Conservation (phyloP, 2,329 filamentous ascomycete species). For the Pseudogymnoascus sp. region DNA sequence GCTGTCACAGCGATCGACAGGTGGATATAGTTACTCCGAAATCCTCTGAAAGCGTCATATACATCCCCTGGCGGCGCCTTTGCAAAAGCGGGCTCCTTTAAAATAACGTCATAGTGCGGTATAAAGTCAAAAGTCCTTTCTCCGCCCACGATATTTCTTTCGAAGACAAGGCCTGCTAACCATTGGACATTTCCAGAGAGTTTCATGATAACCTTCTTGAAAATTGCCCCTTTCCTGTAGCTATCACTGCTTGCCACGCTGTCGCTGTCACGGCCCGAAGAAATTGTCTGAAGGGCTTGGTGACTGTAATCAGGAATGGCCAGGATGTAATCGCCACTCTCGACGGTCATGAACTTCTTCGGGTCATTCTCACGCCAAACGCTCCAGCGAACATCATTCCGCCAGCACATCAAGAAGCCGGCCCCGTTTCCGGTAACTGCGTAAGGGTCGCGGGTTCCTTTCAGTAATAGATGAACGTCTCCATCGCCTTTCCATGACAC, state of each 20-base stretch:
- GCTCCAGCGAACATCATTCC: conserved; percentile 82
- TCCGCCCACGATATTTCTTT: conserved; percentile 66
- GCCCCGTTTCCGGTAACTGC: conserved; percentile 85
- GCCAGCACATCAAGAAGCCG: conserved; percentile 97
- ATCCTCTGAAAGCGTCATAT: conserved; percentile 95
- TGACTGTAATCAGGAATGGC: conserved; percentile 90
- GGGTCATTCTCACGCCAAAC: conserved; percentile 81
- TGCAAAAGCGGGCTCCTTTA: conserved; percentile 71
- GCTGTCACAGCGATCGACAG: conserved; percentile 86
- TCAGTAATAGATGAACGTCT: conserved; percentile 86
- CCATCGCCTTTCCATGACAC: conserved; percentile 92
- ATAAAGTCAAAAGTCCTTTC: conserved; percentile 78
- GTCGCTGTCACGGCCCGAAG: conserved; percentile 38
- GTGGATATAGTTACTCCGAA: conserved; percentile 93
- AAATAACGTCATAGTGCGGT: conserved; percentile 82
- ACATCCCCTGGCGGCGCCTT: conserved; percentile 44
- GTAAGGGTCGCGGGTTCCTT: conserved; percentile 88
- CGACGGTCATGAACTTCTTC: conserved; percentile 87
- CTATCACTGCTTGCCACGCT: conserved; percentile 48
- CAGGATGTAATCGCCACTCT: conserved; percentile 89
- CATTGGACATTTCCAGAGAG: conserved; percentile 92
- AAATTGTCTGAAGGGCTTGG: conserved; percentile 55
- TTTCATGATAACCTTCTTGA: conserved; percentile 99
- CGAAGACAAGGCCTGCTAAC: conserved; percentile 85
- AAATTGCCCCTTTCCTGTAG: conserved; percentile 66